Base-by-base conservation (phyloP, 2,329 filamentous ascomycete species). In the Colletotrichum melonis region DNA sequence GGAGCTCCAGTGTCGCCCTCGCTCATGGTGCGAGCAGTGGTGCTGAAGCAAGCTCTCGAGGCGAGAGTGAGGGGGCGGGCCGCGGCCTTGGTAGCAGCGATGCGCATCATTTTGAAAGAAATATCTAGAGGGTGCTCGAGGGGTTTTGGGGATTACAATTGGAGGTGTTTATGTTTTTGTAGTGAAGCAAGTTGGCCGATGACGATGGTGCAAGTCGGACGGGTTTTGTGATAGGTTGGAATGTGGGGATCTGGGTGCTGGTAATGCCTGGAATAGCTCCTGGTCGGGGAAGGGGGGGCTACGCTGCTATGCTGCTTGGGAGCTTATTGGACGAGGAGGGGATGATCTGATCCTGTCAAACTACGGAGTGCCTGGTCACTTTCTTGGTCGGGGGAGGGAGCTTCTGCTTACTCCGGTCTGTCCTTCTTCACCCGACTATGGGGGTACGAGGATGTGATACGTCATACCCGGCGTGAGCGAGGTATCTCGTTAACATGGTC, bases 1-100 rank as follows among this genome's bases (percentile, higher is more conserved):
- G 88, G 88, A 69, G 89, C 84, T 72, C 93, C 93, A 76, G 90
- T 92, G 81, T 95, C 93, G 76, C 93, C 94, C 78, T 89, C 92
- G 74, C 82, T 85, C 90, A 94, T 93, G 80, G 84, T 88, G 81
- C 89, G 87, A 77, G 87, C 83, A 72, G 91, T 89, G 76, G 88
- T 90, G 75, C 91, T 88, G 86, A 95, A 93, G 78, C 91, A 88
- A 76, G 88, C 87, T 80, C 80, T 83, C 75, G 84, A 79, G 75
- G 86, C 78, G 75, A 85, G 79, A 78, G 87, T 85, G 78, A 89
- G 85, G 79, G 90, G 87, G 80, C 87, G 82, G 77, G 86, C 81
- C 76, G 87, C 86, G 78, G 87, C 84, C 83, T 90, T 89, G 82
- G 86, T 81, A 80, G 92, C 82, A 77, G 88, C 84, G 81, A 92